A percentile compares a stretch with the other conserved stretches of the same genome.
These are phyloP conservation scores for Aureobasidium uvarum DNA, from an alignment of 2,329 filamentous ascomycete genomes.

Conservation along the genomic window DNA sequence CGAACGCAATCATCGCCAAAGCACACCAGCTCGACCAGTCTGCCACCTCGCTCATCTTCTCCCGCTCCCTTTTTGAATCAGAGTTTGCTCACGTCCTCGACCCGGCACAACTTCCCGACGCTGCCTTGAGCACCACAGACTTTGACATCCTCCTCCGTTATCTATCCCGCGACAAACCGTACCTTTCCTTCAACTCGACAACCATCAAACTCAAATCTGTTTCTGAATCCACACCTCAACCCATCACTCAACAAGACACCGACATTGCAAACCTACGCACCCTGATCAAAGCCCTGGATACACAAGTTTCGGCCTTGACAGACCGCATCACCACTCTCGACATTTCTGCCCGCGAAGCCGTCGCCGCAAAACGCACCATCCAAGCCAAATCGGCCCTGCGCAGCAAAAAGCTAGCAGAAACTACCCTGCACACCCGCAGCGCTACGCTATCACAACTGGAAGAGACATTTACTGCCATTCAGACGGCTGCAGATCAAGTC, in stretches of 20 bases:
- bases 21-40: conserved; percentile 37
- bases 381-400: conserved; percentile 75
- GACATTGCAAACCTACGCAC: conserved; percentile 77
- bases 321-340: conserved; percentile 52
- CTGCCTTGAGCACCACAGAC: conserved; percentile 40
- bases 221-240: conserved; percentile 43
- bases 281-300: conserved; percentile 65
- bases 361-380: conserved; percentile 69
- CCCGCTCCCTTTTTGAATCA: conserved; percentile 34
- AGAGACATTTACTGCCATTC: conserved; percentile 75
- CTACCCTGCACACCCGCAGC: conserved; percentile 67
- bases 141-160: conserved; percentile 48
- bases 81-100: conserved; percentile 31
- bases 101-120: conserved; percentile 25
- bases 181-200: conserved; percentile 39
- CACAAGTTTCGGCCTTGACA: conserved; percentile 65
- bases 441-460: conserved; percentile 78
- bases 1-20: conserved; percentile 42
- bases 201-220: conserved; percentile 71
- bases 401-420: conserved; percentile 78
- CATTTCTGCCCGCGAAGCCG: conserved; percentile 64
- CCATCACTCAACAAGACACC: conserved; percentile 73
- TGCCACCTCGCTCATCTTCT: conserved; percentile 39
- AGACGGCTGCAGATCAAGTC: conserved; percentile 81
- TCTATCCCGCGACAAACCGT: conserved; percentile 50